Conservation (phyloP, 768 basidiomycete species). For the Symmetrospora coprosmae region DNA sequence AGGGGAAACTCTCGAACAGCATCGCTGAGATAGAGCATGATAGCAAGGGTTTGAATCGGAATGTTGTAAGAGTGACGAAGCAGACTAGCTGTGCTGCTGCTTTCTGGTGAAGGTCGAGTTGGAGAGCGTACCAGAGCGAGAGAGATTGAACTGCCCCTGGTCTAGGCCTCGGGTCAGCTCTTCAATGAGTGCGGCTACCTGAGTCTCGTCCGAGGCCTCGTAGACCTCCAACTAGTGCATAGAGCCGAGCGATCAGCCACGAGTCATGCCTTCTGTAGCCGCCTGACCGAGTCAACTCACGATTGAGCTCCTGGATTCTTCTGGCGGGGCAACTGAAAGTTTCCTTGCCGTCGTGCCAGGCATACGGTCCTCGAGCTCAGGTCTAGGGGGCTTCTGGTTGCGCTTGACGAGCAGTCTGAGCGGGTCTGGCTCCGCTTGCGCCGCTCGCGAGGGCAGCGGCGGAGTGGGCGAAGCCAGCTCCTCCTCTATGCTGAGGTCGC, state of each 20-base stretch:
- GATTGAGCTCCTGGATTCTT: too few relatives aligned
- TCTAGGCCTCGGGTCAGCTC: constrained; percentile 21
- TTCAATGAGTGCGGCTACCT: constrained; percentile 19
- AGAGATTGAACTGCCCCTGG: constrained; percentile 21
- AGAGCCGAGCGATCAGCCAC: not conserved
- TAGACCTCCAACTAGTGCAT: constrained; percentile 3
- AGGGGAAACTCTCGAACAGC: too few relatives aligned
- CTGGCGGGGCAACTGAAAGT: too few relatives aligned
- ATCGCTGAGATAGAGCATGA: too few relatives aligned
- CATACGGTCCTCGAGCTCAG: too few relatives aligned
- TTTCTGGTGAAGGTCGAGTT: too few relatives aligned
- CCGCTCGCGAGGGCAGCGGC: not conserved
- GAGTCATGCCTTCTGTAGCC: not conserved
- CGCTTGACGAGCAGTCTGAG: constrained; percentile 10
- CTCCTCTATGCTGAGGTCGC: constrained; percentile 13
- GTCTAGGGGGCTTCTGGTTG: too few relatives aligned
- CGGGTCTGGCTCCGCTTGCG: constrained; percentile 6
- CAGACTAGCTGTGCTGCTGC: too few relatives aligned
- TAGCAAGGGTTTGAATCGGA: too few relatives aligned
- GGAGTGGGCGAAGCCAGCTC: not conserved
- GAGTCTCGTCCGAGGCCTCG: constrained; percentile 2
- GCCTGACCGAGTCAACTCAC: too few relatives aligned
- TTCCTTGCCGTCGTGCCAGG: too few relatives aligned
- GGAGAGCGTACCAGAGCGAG: not conserved
- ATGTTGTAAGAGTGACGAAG: too few relatives aligned